These are phyloP conservation scores for Starmera dryadoides DNA, from an alignment of 805 yeast species.

Conservation along the genomic window DNA sequence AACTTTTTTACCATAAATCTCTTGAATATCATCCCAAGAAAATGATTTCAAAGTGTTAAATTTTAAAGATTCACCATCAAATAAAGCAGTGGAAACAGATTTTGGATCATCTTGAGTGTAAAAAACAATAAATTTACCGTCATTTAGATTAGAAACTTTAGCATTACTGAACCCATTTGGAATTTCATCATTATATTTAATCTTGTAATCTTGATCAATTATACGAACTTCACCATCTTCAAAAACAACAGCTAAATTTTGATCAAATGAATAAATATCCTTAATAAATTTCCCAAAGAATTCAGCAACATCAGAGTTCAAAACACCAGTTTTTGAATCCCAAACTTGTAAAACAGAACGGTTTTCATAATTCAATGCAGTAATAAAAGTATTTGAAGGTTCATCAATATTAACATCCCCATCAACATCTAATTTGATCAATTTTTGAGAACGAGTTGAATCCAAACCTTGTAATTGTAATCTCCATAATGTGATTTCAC, in stretches of 20 bases:
- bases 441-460: constrained; percentile 8
- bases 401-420: too few species aligned
- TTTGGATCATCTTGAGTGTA: constrained; percentile 3
- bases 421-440: constrained; percentile 7
- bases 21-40: constrained; percentile 10
- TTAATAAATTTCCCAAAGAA: constrained; percentile 4
- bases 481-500: constrained; percentile 29
- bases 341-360: constrained; percentile 14
- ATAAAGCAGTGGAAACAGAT: constrained; percentile 7
- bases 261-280: background rate
- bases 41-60: constrained; percentile 6
- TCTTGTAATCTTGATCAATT: constrained; percentile 1
- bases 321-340: constrained; percentile 11
- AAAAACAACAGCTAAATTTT: constrained; percentile 5
- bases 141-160: constrained; percentile 3
- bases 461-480: constrained; percentile 15
- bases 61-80: constrained; percentile 6
- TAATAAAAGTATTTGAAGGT: constrained; percentile 6
- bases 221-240: constrained; percentile 8
- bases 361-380: constrained; percentile 15
- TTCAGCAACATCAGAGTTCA: constrained; percentile 6
- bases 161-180: constrained; percentile 2
- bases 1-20: constrained; percentile 17
- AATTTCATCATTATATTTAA: constrained; percentile 3
- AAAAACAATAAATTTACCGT: constrained; percentile 11